Evolutionary conservation across 2,329 filamentous ascomycete species (phyloP), one percentile per base, ranked within the genome.

Genomic region (Clonostachys solani): DNA sequence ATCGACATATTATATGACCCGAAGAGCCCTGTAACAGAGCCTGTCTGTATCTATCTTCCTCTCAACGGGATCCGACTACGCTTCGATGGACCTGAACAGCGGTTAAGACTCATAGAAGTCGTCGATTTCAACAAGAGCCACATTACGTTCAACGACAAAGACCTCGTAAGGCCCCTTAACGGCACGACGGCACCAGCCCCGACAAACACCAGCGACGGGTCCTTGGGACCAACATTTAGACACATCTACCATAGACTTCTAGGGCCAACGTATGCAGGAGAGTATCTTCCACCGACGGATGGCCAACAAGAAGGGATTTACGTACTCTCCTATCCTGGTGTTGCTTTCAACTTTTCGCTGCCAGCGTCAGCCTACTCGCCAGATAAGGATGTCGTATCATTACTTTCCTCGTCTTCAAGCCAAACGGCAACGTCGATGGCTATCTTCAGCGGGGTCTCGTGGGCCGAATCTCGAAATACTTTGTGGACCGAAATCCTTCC

Each of bases 191-290:
- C 59, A 58, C 62, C 66, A 3, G 48, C 56, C 5, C 59, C 60
- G 1, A 64, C 63, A 7, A 64, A 64, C 43, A 60, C 62, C 0
- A 54, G 63, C 3, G 50, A 54, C 2, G 89, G 89, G 1, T 54
- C 64, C 3, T 49, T 54, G 2, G 89, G 89, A 0, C 92, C 91
- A 5, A 86, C 81, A 15, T 96, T 96, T 64, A 80, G 86, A 50
- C 89, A 95, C 64, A 86, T 99, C 54, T 99, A 97, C 64, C 90
- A 95, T 58, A 84, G 89, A 46, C 75, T 96, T n/a, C 84, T 99
- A 52, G 94, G 94, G 0, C 92, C 92, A 16, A 95, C 92, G 0
- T 97, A 95, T 63, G 88, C 88, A 2, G 94, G 94, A 52, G 94
- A 99, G 72, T 99, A 92, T 60, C 78, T 96, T 36, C 78, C 86